Conservation (phyloP, 129 eudicot genomes). For the Chrysanthemum lavandulifolium region DNA sequence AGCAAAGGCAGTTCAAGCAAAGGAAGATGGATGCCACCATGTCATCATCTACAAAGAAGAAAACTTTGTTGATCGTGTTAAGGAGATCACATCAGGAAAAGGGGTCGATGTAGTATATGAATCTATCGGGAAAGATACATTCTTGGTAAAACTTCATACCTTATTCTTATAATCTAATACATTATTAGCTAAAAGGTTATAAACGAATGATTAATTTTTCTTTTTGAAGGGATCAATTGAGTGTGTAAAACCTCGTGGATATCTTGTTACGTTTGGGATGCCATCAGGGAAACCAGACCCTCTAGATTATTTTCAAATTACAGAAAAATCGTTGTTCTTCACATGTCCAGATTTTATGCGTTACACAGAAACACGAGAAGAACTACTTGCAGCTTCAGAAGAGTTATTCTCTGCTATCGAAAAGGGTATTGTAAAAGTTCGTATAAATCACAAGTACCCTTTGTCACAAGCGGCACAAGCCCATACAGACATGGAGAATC, state of each 20-base stretch:
- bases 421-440: conserved; percentile 44
- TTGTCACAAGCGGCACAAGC: conserved; percentile 61
- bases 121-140: conserved; percentile 65
- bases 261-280: conserved; percentile 53
- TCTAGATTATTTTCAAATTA: conserved; percentile 36
- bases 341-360: conserved; percentile 42
- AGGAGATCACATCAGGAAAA: conserved; percentile 57
- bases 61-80: conserved; percentile 56
- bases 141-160: conserved; percentile 32
- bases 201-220: neutral
- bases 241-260: conserved; percentile 54
- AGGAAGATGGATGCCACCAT: conserved; percentile 69
- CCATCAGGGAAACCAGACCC: conserved; percentile 55
- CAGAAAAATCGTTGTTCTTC: conserved; percentile 41
- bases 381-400: conserved; percentile 47
- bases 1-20: conserved; percentile 59
- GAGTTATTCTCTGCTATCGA: conserved; percentile 47
- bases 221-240: conserved; percentile 53
- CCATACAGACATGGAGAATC: conserved; percentile 51
- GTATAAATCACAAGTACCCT: conserved; percentile 53
- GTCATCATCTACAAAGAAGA: conserved; percentile 54
- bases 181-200: neutral
- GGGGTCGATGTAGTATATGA: conserved; percentile 71
- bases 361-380: conserved; percentile 42
- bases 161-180: neutral